phyloP scores from a whole-genome alignment of 2,329 filamentous ascomycete genomes.

The Paecilomyces formosus region DNA sequence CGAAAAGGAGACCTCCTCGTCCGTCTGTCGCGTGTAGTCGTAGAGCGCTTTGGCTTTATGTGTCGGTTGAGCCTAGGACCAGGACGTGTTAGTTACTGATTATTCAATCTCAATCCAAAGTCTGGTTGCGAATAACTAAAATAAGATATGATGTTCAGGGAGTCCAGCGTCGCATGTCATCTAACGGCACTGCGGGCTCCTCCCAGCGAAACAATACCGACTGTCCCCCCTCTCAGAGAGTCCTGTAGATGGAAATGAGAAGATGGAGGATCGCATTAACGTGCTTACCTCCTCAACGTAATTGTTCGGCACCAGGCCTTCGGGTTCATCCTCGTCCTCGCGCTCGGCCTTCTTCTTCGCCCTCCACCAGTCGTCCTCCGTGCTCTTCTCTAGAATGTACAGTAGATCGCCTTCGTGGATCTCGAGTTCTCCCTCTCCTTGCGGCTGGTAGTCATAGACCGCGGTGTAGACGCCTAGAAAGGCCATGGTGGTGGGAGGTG shows the following conservation, averaged over 20 bases:
- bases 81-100: background rate
- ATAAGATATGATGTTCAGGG: background rate
- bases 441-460: constrained; percentile 85
- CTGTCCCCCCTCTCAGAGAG: background rate
- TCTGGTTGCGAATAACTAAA: background rate
- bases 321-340: constrained; percentile 84
- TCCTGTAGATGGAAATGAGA: background rate
- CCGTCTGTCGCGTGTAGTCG: constrained; percentile 93
- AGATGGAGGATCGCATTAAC: background rate
- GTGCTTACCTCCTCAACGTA: constrained; percentile 81
- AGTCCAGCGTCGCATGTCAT: background rate
- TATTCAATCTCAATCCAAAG: background rate
- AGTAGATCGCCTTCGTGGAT: constrained; percentile 82
- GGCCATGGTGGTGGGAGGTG: constrained; percentile 54
- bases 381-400: constrained; percentile 77
- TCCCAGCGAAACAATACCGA: too few species aligned
- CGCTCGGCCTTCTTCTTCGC: constrained; percentile 80
- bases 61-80: constrained; percentile 53
- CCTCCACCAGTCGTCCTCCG: constrained; percentile 86
- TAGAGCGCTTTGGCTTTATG: constrained; percentile 84
- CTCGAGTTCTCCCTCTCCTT: constrained; percentile 75
- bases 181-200: background rate
- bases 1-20: constrained; percentile 92
- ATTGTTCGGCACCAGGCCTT: constrained; percentile 85
- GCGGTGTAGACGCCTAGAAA: constrained; percentile 89